These are phyloP conservation scores for Penicillium paradoxum DNA, from an alignment of 495 filamentous ascomycete genomes.

Conservation along the genomic window DNA sequence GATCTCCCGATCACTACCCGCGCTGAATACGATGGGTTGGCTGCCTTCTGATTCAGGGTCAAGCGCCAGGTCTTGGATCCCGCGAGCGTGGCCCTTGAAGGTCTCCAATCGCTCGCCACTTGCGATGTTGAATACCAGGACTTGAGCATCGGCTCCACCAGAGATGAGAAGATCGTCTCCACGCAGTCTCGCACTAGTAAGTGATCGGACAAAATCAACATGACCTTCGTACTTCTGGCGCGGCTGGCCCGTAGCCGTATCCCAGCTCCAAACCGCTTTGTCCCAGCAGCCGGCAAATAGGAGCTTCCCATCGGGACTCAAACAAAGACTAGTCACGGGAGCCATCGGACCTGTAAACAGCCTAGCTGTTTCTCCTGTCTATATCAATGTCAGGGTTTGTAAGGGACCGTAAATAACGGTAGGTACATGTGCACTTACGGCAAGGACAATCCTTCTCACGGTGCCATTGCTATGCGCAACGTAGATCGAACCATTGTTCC, in stretches of 20 bases:
- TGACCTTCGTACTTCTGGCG: conserved; percentile 67
- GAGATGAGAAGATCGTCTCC: conserved; percentile 69
- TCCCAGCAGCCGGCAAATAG: conserved; percentile 93
- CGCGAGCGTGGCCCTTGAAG: conserved; percentile 73
- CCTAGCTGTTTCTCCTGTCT: conserved; percentile 47
- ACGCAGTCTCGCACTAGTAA: conserved; percentile 48
- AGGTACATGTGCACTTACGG: conserved; percentile 57
- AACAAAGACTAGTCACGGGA: conserved; percentile 71
- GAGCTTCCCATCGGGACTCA: conserved; percentile 54
- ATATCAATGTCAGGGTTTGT: conserved; percentile 1
- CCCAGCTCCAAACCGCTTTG: conserved; percentile 82
- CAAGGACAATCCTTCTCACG: conserved; percentile 64
- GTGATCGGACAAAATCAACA: conserved; percentile 82
- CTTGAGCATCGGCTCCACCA: conserved; percentile 79
- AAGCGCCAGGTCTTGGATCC: conserved; percentile 67
- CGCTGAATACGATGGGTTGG: conserved; percentile 62
- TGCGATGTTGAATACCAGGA: conserved; percentile 73
- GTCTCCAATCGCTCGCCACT: conserved; percentile 65
- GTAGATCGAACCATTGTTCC: conserved; percentile 56
- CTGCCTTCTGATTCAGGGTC: conserved; percentile 51
- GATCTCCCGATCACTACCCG: conserved; percentile 81
- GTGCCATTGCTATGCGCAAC: conserved; percentile 79
- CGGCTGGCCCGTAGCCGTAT: conserved; percentile 48
- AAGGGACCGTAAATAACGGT: neutral
- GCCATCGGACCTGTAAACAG: conserved; percentile 70